Base-by-base conservation (phyloP, 1,284 basidiomycete genomes). In the Acaromyces ingoldii region DNA sequence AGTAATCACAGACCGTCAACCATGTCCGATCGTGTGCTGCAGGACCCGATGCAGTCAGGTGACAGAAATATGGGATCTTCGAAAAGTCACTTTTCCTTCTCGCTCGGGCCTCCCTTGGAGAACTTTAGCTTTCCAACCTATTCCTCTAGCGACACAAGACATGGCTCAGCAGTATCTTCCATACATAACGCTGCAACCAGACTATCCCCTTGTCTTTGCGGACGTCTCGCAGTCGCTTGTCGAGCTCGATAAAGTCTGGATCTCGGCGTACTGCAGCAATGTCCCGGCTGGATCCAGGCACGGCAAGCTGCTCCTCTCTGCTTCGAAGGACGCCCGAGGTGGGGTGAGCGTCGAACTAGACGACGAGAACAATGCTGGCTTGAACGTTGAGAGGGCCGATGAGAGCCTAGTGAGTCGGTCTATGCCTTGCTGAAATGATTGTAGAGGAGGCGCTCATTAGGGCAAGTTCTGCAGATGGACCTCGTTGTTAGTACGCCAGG, bases 181-280 rank as follows among this genome's bases (percentile, higher is more conserved):
- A 0, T 68, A 72, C 48, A 58, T 82, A 31, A 82, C 84, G 0
- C 76, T 87, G 11, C 86, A 88, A 68, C 81, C 81, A 13, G 82
- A 83, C 31, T 83, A 84, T 54, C 71, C 78, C 1, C 75, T 77
- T 31, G 82, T 86, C 2, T 76, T 86, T 19, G 74, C 79, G 15
- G 86, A 88, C 59, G 81, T 87, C 1, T 69, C 79, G 26, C 77
- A 80, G 22, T 84, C 82, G 5, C 49, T 80, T 2, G 75, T 85
- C 4, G 80, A 82, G 0, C 76, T 73, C 2, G 86, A 88, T 55
- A 79, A 80, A 41, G 81, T 84, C 64, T 88, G 86, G 86, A 74
- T 87, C 2, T 87, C 85, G 0, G 84, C 82, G 73, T 88, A 88
- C 76, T 19, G 57, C 15, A 42, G 51, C 30, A 69, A 69, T 34